A percentile compares a stretch with the other conserved stretches of the same genome.
Evolutionary conservation across 768 basidiomycete genomes (phyloP).

Genomic region (Rhizopogon vesiculosus): DNA sequence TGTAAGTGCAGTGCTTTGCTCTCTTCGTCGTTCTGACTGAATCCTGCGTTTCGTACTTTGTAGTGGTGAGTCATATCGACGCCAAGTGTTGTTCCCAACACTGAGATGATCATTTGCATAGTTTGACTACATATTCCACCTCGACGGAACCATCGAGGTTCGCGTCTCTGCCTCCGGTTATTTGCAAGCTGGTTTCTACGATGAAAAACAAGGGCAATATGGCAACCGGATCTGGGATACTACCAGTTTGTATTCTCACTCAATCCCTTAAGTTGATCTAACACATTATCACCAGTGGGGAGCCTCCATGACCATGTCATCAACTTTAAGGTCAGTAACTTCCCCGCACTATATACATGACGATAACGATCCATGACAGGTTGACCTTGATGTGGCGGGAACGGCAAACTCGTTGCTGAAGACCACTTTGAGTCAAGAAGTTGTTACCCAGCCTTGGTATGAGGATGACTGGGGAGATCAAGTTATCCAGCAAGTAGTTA

Average conservation of each 20-base stretch:
- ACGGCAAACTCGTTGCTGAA: conserved; percentile 51
- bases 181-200: conserved; percentile 61
- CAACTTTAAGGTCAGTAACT: conserved; percentile 45
- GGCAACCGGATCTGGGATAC: conserved; percentile 52
- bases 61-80: conserved; percentile 24
- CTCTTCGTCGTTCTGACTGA: background rate
- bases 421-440: conserved; percentile 46
- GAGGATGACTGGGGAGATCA: conserved; percentile 53
- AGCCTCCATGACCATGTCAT: conserved; percentile 66
- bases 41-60: background rate
- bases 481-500: conserved; percentile 51
- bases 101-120: conserved; percentile 14
- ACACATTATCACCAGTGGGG: conserved; percentile 39
- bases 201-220: conserved; percentile 41
- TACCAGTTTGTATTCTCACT: conserved; percentile 36
- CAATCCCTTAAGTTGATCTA: background rate
- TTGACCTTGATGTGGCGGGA: conserved; percentile 64
- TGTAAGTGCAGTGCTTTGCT: conserved; percentile 27
- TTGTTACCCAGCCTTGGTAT: conserved; percentile 49
- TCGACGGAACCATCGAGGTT: conserved; percentile 69
- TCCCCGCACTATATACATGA: background rate
- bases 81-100: background rate
- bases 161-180: conserved; percentile 65
- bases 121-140: conserved; percentile 64
- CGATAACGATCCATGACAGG: conserved; percentile 23